Evolutionary conservation across 2,329 filamentous ascomycete species (phyloP), one percentile per base, ranked within the genome.

Genomic region (Aspergillus hortae): DNA sequence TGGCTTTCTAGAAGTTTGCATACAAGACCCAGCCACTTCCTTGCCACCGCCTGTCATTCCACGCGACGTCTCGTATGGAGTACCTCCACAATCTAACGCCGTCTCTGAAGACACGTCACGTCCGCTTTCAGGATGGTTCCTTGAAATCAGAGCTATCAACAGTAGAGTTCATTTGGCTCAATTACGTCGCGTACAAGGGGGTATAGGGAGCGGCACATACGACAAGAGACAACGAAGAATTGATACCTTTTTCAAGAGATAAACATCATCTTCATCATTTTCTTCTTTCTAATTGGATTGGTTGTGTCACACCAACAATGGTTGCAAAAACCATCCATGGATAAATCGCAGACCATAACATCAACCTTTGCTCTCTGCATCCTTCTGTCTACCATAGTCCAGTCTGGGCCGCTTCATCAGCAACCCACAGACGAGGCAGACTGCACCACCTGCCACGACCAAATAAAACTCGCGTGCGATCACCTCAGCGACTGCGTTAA

Each of bases 391-490:
- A 4, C 49, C 44, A 48, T 52, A 52, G 9, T 52, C 51, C 23
- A 48, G 33, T 27, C 25, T 53, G 51, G 30, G 47, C 48, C 51
- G 46, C 43, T 12, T 30, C 54, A 56, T 56, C 6, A 23, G 17
- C 21, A 36, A 1, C 42, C 48, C 51, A 40, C 54, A 56, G 11
- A 48, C 42, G 2, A 56, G 15, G 33, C 54, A 56, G 9, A 54
- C 7, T 6, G 33, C 51, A 3, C 54, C 54, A 6, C 23, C 48
- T 10, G 42, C 54, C 3, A 54, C 35, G 33, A 54, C 44, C 30
- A 56, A 10, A 38, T 54, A 56, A 27, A 52, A 56, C 43, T 56
- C 54, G 32, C 54, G n/a, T 2, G 36, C 51, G 40, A 56, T 43
- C 1, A 50, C 54, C n/a, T n/a, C 33, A 1, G 48, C n/a, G 6